Conservation (phyloP, 2,329 filamentous ascomycete genomes). For the Exophiala xenobiotica region DNA sequence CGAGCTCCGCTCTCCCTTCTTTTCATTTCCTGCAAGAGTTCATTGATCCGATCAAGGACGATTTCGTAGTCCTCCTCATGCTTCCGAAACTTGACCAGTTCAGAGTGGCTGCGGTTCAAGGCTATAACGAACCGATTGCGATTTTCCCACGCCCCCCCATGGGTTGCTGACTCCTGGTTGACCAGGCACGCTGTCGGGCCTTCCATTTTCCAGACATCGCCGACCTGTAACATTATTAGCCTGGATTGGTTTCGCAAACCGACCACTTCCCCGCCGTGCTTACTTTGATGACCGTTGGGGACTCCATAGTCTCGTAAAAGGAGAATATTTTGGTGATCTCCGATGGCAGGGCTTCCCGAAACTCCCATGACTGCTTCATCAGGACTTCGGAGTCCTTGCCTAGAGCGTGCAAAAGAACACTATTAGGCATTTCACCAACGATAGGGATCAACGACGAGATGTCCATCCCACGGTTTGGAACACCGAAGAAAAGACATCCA, state of each 20-base stretch:
- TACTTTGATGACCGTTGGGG: not conserved
- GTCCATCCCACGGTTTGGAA: not conserved
- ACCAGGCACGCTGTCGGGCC: not conserved
- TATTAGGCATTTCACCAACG: not conserved
- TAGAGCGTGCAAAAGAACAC: not conserved
- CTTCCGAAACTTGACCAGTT: not conserved
- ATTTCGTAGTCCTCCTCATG: not conserved
- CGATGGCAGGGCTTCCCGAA: not conserved
- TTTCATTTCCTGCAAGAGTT: no score
- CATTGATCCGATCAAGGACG: no score
- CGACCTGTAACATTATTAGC: no score
- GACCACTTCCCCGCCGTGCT: not conserved
- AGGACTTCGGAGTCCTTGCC: not conserved
- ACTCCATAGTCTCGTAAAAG: not conserved
- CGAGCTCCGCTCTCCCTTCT: no score
- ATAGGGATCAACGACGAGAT: not conserved
- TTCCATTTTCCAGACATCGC: not conserved
- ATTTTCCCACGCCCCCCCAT: not conserved
- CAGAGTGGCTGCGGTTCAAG: not conserved
- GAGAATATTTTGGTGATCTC: not conserved
- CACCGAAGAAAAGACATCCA: not conserved
- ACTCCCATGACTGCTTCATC: not conserved
- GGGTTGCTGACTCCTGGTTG: not conserved
- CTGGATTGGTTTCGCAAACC: not conserved
- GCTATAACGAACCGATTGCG: not conserved